Base-by-base conservation (phyloP, 352 stramenopile species). In the Phytophthora sp. region DNA sequence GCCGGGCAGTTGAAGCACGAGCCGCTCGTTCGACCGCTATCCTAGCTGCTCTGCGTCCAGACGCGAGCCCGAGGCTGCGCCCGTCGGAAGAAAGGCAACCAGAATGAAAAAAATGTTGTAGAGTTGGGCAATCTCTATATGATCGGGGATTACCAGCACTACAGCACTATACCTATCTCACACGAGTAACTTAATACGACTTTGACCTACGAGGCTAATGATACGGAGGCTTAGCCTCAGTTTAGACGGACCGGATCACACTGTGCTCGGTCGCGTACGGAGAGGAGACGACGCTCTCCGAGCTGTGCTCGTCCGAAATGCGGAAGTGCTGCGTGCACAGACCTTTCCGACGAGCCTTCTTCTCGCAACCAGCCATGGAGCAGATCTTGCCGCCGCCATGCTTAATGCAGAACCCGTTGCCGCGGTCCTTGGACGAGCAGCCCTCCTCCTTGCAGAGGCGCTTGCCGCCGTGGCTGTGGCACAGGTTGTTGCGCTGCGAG, bases 261-360 rank as follows among this genome's bases (percentile, higher is more conserved):
- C 38, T 57, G 44, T 64, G 64, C 44, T 66, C 58, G 41, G 15
- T 20, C 53, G 61, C 37, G 30, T 54, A 69, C 10, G 58, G 53
- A 54, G 53, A 69, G 18, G 34, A 54, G 6, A 60, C 31, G 13
- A 51, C 58, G 13, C 30, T 48, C 27, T 73, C 65, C 4, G 45
- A 28, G 17, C 27, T 60, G 37, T 70, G 44, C 37, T 82, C 72
- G 48, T 87, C 77, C 12, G 64, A 74, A 1, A 86, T 63, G 43
- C 85, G 85, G 21, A 89, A 94, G 66, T 92, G 83, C 66, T 94
- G 80, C 13, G 85, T 94, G 64, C 85, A 94, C 12, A 94, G 72
- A 9, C 85, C 85, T 69, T 94, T 91, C 24, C 85, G 79, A 20
- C 85, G 81, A 35, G 85, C 85, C 62, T 94, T 94, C 73, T 94